phyloP scores from a whole-genome alignment of 2,329 filamentous ascomycete species.

The Cladosporium sp. region DNA sequence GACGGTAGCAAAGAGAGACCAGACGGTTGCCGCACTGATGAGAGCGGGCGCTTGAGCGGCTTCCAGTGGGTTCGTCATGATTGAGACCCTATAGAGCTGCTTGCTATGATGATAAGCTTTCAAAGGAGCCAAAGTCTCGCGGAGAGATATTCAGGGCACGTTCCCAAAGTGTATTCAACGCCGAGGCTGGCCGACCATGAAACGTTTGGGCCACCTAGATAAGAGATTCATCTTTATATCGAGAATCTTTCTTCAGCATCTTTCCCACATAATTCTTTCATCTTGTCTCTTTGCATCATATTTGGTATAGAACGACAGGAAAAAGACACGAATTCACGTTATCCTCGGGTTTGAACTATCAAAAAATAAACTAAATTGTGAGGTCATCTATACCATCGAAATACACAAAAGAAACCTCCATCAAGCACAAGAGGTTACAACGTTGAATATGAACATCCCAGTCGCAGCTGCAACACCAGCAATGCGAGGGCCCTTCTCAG shows the following conservation, averaged over 20 bases:
- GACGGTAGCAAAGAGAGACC: constrained; percentile 57
- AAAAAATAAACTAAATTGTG: no score
- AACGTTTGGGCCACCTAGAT: background rate
- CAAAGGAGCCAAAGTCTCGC: background rate
- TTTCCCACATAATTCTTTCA: background rate
- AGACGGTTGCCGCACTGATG: constrained; percentile 53
- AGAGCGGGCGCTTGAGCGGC: constrained; percentile 20
- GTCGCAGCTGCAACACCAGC: background rate
- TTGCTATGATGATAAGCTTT: constrained; percentile 1
- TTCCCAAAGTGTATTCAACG: background rate
- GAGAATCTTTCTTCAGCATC: background rate
- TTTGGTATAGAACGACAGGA: background rate
- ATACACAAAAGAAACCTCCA: background rate
- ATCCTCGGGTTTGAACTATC: no score
- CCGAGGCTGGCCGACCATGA: background rate
- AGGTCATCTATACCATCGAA: background rate
- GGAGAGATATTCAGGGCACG: background rate
- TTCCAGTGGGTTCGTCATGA: constrained; percentile 5
- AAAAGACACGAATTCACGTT: no score
- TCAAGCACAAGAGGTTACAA: background rate
- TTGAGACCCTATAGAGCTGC: background rate
- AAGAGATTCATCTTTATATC: background rate
- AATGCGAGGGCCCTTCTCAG: background rate
- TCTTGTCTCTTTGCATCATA: background rate
- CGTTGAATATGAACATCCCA: background rate